phyloP scores from a whole-genome alignment of 2,329 filamentous ascomycete genomes.

The Paecilomyces fulvus region DNA sequence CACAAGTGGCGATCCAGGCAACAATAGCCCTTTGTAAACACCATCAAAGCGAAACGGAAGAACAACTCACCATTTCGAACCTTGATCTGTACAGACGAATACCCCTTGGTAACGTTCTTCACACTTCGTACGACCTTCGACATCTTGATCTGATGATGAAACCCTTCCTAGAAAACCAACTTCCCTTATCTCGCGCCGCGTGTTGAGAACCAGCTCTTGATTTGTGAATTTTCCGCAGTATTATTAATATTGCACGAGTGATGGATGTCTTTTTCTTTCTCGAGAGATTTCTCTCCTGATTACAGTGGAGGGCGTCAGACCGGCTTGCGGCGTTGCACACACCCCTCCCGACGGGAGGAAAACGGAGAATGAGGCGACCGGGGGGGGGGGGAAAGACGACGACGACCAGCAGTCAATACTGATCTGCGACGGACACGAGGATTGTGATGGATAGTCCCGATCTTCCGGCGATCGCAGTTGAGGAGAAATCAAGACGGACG shows the following conservation, averaged over 20 bases:
- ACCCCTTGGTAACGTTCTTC: conserved; percentile 99
- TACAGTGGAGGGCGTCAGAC: neutral
- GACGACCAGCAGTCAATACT: neutral
- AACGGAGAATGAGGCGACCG: neutral
- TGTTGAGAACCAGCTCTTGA: neutral
- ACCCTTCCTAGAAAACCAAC: neutral
- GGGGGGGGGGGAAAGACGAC: neutral
- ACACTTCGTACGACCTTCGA: conserved; percentile 95
- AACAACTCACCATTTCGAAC: conserved; percentile 79
- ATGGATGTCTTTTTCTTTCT: too few relatives aligned
- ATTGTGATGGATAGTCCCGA: neutral
- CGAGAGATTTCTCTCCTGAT: neutral
- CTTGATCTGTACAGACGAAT: conserved; percentile 93
- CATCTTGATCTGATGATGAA: conserved; percentile 47
- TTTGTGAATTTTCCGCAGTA: neutral
- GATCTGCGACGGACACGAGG: neutral
- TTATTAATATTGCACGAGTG: neutral
- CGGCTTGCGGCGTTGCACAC: neutral
- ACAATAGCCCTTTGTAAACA: neutral
- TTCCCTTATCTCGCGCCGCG: neutral
- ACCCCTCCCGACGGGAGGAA: neutral
- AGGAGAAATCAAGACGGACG: neutral
- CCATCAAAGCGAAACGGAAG: conserved; percentile 13
- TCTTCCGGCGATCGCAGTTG: neutral
- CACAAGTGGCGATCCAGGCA: neutral